Evolutionary conservation across 2,329 filamentous ascomycete genomes (phyloP).

Genomic region (Xylariaceae sp.): DNA sequence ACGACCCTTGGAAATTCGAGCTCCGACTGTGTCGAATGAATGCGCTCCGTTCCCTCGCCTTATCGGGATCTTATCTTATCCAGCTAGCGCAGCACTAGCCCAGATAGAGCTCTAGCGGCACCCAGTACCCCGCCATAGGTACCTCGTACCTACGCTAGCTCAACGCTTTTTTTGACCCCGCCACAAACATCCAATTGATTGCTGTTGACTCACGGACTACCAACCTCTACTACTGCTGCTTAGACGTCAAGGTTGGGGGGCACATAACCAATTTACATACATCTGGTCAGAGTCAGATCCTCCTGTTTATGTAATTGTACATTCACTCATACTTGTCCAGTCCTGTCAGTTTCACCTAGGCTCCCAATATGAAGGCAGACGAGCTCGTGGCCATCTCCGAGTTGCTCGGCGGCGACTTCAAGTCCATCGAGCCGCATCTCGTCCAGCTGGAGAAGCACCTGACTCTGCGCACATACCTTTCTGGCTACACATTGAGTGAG

Average conservation of each 20-base stretch:
- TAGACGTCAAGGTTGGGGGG: no score
- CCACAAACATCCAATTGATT: conserved; percentile 17
- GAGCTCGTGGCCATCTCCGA: conserved; percentile 49
- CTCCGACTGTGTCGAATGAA: no score
- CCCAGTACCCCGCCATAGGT: not conserved
- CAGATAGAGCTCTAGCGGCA: not conserved
- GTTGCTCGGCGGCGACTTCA: conserved; percentile 65
- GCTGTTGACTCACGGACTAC: conserved; percentile 7
- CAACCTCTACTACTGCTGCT: no score
- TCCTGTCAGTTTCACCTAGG: not conserved
- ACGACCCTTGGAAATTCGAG: not conserved
- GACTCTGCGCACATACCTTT: conserved; percentile 77
- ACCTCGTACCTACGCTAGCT: not conserved
- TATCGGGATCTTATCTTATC: conserved; percentile 4
- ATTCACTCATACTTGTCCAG: not conserved
- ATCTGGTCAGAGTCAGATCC: not conserved
- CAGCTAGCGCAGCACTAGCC: not conserved
- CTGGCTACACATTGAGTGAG: conserved; percentile 71
- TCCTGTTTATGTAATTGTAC: not conserved
- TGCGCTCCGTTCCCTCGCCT: not conserved
- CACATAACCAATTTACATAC: not conserved
- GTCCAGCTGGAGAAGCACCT: conserved; percentile 80
- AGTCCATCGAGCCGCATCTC: conserved; percentile 69
- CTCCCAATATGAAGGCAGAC: conserved; percentile 50
- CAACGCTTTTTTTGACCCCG: conserved; percentile 22